A percentile compares a stretch with the other conserved stretches of the same genome.
Conservation (phyloP, 1,284 basidiomycete genomes). For the Lentinula novae-zelandiae region DNA sequence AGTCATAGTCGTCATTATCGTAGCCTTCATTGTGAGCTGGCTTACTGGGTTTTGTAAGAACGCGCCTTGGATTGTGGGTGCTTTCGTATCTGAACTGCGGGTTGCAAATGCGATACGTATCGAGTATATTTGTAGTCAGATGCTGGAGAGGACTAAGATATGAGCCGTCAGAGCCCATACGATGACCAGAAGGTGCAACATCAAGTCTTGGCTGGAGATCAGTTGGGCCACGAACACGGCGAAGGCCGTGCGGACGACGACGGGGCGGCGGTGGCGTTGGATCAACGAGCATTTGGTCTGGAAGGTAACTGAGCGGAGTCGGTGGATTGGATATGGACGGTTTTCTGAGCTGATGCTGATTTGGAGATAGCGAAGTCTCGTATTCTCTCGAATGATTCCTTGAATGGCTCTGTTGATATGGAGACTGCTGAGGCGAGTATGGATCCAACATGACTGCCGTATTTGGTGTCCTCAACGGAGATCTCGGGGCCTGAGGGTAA, state of each 20-base stretch:
- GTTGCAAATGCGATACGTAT: conserved; percentile 92
- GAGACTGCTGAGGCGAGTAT: conserved; percentile 56
- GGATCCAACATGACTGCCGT: conserved; percentile 54
- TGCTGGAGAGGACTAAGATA: conserved; percentile 84
- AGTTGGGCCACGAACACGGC: conserved; percentile 62
- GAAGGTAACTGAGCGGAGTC: conserved; percentile 65
- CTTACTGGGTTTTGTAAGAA: conserved; percentile 94
- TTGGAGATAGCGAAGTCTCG: conserved; percentile 39
- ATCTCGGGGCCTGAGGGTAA: conserved; percentile 52
- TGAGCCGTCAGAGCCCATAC: conserved; percentile 62
- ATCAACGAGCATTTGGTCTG: conserved; percentile 51
- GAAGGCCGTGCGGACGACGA: conserved; percentile 66
- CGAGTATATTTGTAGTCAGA: conserved; percentile 80
- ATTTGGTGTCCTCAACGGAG: conserved; percentile 55
- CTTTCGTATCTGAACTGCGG: conserved; percentile 91
- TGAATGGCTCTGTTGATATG: conserved; percentile 43
- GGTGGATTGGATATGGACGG: conserved; percentile 58
- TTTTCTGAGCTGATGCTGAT: conserved; percentile 31
- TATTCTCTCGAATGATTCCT: conserved; percentile 56
- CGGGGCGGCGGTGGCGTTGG: conserved; percentile 43
- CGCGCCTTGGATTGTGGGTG: conserved; percentile 87
- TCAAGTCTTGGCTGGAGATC: conserved; percentile 72
- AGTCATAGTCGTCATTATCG: conserved; percentile 97
- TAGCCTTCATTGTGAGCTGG: conserved; percentile 91
- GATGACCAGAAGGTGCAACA: conserved; percentile 49